Percentiles rank a stretch among this genome's conserved stretches.
phyloP scores from a whole-genome alignment of 768 basidiomycete genomes.

The Phanerochaete sordida region DNA sequence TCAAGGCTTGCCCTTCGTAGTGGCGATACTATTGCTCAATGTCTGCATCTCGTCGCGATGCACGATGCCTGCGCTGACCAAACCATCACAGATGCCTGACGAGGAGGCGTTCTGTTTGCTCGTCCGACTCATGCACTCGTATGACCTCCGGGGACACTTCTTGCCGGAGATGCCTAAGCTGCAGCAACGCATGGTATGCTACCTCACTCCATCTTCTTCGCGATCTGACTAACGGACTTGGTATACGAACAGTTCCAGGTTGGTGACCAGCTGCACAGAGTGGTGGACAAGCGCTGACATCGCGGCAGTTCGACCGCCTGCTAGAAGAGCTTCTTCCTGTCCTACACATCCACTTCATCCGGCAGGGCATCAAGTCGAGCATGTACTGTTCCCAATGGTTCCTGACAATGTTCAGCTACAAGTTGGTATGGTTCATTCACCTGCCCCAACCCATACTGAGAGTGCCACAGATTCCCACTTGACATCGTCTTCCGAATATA shows the following conservation, averaged over 20 bases:
- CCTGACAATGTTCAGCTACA: conserved; percentile 93
- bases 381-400: conserved; percentile 99
- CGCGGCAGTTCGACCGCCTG: conserved; percentile 81
- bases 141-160: conserved; percentile 94
- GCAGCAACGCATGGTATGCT: conserved; percentile 79
- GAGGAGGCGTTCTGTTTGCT: conserved; percentile 97
- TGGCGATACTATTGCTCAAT: conserved; percentile 88
- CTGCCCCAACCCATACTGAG: background rate
- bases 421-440: conserved; percentile 40
- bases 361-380: conserved; percentile 93
- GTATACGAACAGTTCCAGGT: conserved; percentile 54
- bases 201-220: conserved; percentile 22
- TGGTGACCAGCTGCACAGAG: conserved; percentile 13
- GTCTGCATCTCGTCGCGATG: conserved; percentile 39
- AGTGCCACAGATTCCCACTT: conserved; percentile 72
- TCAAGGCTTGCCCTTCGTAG: conserved; percentile 95
- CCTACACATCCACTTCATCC: conserved; percentile 87
- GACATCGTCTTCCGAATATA: conserved; percentile 95
- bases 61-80: background rate
- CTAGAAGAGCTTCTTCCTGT: conserved; percentile 92
- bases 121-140: conserved; percentile 93
- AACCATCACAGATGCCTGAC: conserved; percentile 83
- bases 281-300: background rate
- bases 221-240: background rate
- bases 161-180: conserved; percentile 99